Percentiles rank a stretch among this genome's conserved stretches.
phyloP scores from a whole-genome alignment of 441 rosid species.

The Bocquillonia castaneifolia region DNA sequence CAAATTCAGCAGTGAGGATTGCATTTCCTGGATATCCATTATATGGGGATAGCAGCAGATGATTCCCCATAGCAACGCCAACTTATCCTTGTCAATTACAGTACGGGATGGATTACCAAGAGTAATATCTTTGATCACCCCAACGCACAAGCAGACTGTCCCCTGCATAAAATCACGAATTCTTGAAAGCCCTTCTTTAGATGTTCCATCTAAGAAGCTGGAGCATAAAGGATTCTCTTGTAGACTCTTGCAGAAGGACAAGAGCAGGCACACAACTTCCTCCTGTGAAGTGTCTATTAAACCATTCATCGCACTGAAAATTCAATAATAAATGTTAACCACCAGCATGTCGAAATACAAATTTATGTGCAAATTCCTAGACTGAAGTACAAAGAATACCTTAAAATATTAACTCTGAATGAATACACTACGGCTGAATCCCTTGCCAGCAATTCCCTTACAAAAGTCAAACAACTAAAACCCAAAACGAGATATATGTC shows the following conservation, averaged over 20 bases:
- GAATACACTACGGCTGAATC: slow-evolving; percentile 38
- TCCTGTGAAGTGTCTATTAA: slow-evolving; percentile 55
- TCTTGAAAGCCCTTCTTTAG: slow-evolving; percentile 34
- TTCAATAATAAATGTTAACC: slow-evolving; percentile 19
- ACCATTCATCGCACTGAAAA: slow-evolving; percentile 66
- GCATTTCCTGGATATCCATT: slow-evolving; percentile 30
- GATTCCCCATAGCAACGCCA: slow-evolving; percentile 69
- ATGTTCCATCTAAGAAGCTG: slow-evolving; percentile 33
- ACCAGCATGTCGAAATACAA: slow-evolving; percentile 2
- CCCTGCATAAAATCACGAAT: slow-evolving; percentile 43
- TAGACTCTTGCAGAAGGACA: slow-evolving; percentile 55
- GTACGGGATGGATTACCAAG: slow-evolving; percentile 28
- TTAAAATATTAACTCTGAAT: slow-evolving; percentile 51
- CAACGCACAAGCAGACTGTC: slow-evolving; percentile 32
- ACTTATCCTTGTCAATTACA: slow-evolving; percentile 33
- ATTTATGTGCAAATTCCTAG: slow-evolving; percentile 21
- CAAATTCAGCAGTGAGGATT: slow-evolving; percentile 45
- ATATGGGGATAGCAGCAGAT: slow-evolving; percentile 59
- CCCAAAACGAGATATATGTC: slow-evolving; percentile 22
- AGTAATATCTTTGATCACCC: slow-evolving; percentile 32
- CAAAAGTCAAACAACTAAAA: slow-evolving; percentile 64
- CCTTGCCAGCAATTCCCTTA: slow-evolving; percentile 52
- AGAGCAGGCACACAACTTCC: slow-evolving; percentile 56
- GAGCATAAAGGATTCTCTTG: slow-evolving; percentile 34
- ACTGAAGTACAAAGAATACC: slow-evolving; percentile 33